phyloP scores from a whole-genome alignment of 768 basidiomycete species.

The Mrakia hoshinonis region DNA sequence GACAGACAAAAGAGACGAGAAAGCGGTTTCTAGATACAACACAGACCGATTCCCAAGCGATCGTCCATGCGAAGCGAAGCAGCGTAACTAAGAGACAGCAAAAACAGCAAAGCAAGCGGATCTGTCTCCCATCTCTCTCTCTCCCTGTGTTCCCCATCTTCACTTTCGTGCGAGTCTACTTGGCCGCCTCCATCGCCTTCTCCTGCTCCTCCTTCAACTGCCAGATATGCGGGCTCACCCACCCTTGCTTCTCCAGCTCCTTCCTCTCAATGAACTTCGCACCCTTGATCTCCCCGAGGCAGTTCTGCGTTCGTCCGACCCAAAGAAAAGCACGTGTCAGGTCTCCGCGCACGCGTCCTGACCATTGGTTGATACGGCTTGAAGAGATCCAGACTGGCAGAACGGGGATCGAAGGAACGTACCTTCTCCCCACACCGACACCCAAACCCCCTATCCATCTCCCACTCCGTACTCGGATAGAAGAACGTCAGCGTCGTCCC shows the following conservation, averaged over 20 bases:
- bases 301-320: constrained; percentile 7
- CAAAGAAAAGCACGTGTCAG: neutral
- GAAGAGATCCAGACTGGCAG: too few relatives aligned
- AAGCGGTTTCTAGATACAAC: too few relatives aligned
- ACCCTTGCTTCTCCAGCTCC: constrained; percentile 2
- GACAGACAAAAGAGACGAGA: too few relatives aligned
- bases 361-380: neutral
- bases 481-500: constrained; percentile 23
- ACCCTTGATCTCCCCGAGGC: constrained; percentile 23
- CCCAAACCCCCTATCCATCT: constrained; percentile 22
- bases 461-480: constrained; percentile 25
- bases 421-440: constrained; percentile 24
- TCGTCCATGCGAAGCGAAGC: too few relatives aligned
- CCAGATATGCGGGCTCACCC: constrained; percentile 18
- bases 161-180: neutral
- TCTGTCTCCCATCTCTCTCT: too few relatives aligned
- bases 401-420: neutral
- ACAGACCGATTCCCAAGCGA: too few relatives aligned
- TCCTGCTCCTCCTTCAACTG: constrained; percentile 22
- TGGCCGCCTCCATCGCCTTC: neutral
- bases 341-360: too few relatives aligned
- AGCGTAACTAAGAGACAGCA: too few relatives aligned
- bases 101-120: too few relatives aligned
- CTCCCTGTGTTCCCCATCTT: too few relatives aligned
- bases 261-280: neutral